These are phyloP conservation scores for Debaryomyces udenii DNA, from an alignment of 1,139 yeast species.

Conservation along the genomic window DNA sequence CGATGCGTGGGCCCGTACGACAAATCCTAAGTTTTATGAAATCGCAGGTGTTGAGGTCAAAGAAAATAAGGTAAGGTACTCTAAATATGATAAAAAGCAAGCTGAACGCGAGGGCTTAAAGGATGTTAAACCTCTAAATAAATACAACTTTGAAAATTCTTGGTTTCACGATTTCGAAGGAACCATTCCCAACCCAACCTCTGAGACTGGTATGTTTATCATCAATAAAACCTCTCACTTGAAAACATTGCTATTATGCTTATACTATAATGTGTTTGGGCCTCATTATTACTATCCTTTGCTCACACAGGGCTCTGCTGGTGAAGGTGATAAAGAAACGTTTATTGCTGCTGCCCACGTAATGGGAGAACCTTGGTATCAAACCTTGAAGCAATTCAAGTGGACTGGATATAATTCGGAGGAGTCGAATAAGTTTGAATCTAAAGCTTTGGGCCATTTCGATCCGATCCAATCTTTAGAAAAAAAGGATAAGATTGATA, in stretches of 20 bases:
- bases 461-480: constrained; percentile 46
- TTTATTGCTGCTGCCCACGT: constrained; percentile 66
- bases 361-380: constrained; percentile 52
- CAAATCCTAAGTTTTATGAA: constrained; percentile 50
- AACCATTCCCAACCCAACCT: constrained; percentile 62
- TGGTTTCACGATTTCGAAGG: constrained; percentile 59
- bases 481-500: constrained; percentile 25
- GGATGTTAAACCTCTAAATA: constrained; percentile 29
- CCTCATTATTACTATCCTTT: constrained; percentile 62
- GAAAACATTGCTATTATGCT: constrained; percentile 51
- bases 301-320: constrained; percentile 68
- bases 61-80: constrained; percentile 40
- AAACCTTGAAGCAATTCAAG: constrained; percentile 49
- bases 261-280: constrained; percentile 65
- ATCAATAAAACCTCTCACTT: constrained; percentile 56
- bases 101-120: constrained; percentile 23
- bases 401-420: constrained; percentile 57
- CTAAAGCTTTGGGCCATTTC: constrained; percentile 64
- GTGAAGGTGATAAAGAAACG: constrained; percentile 74
- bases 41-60: constrained; percentile 44
- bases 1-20: constrained; percentile 54
- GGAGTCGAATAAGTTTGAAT: constrained; percentile 37
- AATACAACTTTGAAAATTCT: constrained; percentile 38
- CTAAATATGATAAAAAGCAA: constrained; percentile 33
- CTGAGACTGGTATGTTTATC: constrained; percentile 66